Percentiles rank a stretch among this genome's conserved stretches.
Evolutionary conservation across 2,329 filamentous ascomycete genomes (phyloP).

Genomic region (Stemphylium vesicarium): DNA sequence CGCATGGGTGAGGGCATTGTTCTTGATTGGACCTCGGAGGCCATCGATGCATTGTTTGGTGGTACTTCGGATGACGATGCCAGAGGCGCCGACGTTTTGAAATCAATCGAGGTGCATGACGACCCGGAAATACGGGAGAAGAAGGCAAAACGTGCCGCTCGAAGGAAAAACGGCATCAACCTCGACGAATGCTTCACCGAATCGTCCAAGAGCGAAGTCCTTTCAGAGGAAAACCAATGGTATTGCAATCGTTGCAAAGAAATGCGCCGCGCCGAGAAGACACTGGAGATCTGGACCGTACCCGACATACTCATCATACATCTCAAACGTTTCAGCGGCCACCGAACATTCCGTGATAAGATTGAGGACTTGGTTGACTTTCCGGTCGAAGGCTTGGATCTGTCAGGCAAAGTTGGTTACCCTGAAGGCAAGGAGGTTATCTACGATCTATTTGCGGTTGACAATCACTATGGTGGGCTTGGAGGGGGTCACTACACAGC

Average conservation of each 20-base stretch:
- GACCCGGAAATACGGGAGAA: slow-evolving; percentile 68
- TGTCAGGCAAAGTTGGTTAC: slow-evolving; percentile 78
- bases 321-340: slow-evolving; percentile 91
- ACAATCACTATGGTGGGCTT: slow-evolving; percentile 93
- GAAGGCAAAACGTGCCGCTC: slow-evolving; percentile 66
- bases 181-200: slow-evolving; percentile 92
- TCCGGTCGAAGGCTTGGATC: slow-evolving; percentile 83
- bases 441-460: slow-evolving; percentile 94
- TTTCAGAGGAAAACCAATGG: slow-evolving; percentile 97
- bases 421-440: slow-evolving; percentile 81
- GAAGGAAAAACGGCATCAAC: slow-evolving; percentile 77
- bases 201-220: slow-evolving; percentile 89
- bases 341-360: slow-evolving; percentile 83
- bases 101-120: slow-evolving; percentile 61
- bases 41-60: slow-evolving; percentile 73
- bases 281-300: slow-evolving; percentile 95
- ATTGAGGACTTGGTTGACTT: slow-evolving; percentile 91
- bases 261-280: slow-evolving; percentile 89
- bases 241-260: slow-evolving; percentile 97
- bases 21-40: slow-evolving; percentile 80
- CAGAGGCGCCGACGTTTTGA: slow-evolving; percentile 67
- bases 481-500: slow-evolving; percentile 97
- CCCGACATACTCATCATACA: slow-evolving; percentile 96
- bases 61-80: slow-evolving; percentile 52
- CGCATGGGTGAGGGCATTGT: slow-evolving; percentile 84